These are phyloP conservation scores for Juglanconis oblonga DNA, from an alignment of 2,329 filamentous ascomycete genomes.

Conservation along the genomic window DNA sequence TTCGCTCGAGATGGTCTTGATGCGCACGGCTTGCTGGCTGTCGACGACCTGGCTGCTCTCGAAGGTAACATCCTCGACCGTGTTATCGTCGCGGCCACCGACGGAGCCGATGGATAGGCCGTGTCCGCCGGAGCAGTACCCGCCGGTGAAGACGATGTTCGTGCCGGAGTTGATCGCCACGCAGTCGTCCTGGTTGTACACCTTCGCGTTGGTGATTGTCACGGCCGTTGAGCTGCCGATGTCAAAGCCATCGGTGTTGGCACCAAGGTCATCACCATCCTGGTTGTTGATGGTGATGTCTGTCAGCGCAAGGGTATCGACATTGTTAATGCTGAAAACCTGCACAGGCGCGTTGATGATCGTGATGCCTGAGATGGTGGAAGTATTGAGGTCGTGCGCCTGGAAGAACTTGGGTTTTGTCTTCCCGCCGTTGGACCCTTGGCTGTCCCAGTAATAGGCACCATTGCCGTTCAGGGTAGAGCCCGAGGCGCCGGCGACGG, in stretches of 20 bases:
- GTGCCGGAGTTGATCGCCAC: conserved; percentile 55
- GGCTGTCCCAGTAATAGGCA: conserved; percentile 57
- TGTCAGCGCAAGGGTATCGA: conserved; percentile 41
- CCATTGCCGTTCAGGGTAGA: conserved; percentile 54
- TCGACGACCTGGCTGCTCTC: conserved; percentile 46
- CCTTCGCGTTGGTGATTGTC: conserved; percentile 46
- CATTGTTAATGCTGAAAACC: conserved; percentile 42
- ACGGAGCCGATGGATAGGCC: conserved; percentile 57
- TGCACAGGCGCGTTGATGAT: conserved; percentile 55
- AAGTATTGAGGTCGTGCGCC: conserved; percentile 46
- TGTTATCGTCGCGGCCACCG: conserved; percentile 52
- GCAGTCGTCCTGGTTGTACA: conserved; percentile 60
- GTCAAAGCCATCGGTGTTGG: conserved; percentile 56
- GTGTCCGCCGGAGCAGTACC: conserved; percentile 47
- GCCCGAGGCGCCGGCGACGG: conserved; percentile 50
- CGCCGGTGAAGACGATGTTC: conserved; percentile 35
- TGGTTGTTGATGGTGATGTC: conserved; percentile 56
- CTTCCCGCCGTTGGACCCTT: conserved; percentile 57
- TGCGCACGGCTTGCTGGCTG: conserved; percentile 49
- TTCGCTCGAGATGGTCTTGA: conserved; percentile 24
- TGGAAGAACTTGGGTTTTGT: conserved; percentile 63
- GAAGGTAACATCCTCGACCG: conserved; percentile 51
- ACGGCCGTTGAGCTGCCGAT: conserved; percentile 44
- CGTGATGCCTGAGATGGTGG: conserved; percentile 45
- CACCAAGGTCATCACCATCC: conserved; percentile 39